Conservation (phyloP, 2,329 filamentous ascomycete species). For the Pestalotiopsis sp. region DNA sequence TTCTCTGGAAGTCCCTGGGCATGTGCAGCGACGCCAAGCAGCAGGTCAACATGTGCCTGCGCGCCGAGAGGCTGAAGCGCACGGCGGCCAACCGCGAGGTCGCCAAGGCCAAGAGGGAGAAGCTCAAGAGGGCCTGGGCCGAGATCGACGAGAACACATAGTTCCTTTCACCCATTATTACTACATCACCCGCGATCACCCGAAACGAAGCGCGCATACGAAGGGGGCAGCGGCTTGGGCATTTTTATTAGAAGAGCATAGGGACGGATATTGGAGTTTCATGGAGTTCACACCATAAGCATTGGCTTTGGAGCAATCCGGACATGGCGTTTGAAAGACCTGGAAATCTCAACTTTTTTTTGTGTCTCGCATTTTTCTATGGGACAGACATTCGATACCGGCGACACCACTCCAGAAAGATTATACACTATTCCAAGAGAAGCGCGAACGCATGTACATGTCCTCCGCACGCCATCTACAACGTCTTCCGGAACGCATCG, state of each 20-base stretch:
- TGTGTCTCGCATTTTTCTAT: neutral
- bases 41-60: constrained; percentile 82
- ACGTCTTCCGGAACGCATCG: constrained; percentile 57
- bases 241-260: constrained; percentile 6
- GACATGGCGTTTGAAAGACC: neutral
- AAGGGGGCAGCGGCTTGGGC: neutral
- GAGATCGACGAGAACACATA: constrained; percentile 76
- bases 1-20: constrained; percentile 87
- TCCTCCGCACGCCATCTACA: constrained; percentile 29
- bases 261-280: constrained; percentile 20
- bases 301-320: neutral
- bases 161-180: constrained; percentile 21
- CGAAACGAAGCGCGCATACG: neutral
- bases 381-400: neutral
- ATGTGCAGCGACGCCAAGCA: constrained; percentile 89
- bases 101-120: constrained; percentile 70
- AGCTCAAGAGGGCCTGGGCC: constrained; percentile 77
- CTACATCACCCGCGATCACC: no score
- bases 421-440: neutral
- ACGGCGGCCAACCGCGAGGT: constrained; percentile 76
- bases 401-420: neutral
- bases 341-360: neutral
- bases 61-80: constrained; percentile 76
- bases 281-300: constrained; percentile 4
- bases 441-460: neutral